phyloP scores from a whole-genome alignment of 495 filamentous ascomycete species.

The Penicillium pulvis region DNA sequence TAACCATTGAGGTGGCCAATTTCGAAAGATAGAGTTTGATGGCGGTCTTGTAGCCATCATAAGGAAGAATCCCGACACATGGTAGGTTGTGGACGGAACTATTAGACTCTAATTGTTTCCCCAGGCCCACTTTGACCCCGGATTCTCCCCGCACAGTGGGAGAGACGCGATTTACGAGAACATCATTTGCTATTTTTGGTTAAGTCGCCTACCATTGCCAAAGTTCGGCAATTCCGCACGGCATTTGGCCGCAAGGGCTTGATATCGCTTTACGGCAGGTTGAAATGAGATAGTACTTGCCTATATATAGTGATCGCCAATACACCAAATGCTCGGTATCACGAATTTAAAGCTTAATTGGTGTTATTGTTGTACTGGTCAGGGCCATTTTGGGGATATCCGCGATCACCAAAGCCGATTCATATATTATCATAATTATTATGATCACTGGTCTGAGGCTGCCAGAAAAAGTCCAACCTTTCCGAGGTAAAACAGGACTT shows the following conservation, averaged over 20 bases:
- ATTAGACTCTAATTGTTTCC: neutral
- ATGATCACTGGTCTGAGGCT: too few species aligned
- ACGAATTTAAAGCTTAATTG: too few species aligned
- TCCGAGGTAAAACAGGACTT: too few species aligned
- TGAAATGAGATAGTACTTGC: too few species aligned
- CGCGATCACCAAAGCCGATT: too few species aligned
- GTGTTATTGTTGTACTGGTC: too few species aligned
- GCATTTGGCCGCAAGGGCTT: conserved; percentile 12
- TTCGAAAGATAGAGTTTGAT: neutral
- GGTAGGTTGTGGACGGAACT: neutral
- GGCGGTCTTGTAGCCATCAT: neutral
- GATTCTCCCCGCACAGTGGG: conserved; percentile 14
- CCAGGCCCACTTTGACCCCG: conserved; percentile 17
- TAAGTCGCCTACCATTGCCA: conserved; percentile 18
- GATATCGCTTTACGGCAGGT: too few species aligned
- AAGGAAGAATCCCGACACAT: neutral
- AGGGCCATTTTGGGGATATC: too few species aligned
- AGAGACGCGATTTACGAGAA: neutral
- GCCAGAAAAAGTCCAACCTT: too few species aligned
- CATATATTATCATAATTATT: too few species aligned
- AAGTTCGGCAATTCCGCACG: conserved; percentile 12
- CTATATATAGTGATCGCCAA: too few species aligned
- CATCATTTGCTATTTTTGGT: neutral
- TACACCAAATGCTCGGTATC: too few species aligned
- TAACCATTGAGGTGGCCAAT: neutral